These are phyloP conservation scores for Mycena galopus DNA, from an alignment of 768 basidiomycete genomes.

Conservation along the genomic window DNA sequence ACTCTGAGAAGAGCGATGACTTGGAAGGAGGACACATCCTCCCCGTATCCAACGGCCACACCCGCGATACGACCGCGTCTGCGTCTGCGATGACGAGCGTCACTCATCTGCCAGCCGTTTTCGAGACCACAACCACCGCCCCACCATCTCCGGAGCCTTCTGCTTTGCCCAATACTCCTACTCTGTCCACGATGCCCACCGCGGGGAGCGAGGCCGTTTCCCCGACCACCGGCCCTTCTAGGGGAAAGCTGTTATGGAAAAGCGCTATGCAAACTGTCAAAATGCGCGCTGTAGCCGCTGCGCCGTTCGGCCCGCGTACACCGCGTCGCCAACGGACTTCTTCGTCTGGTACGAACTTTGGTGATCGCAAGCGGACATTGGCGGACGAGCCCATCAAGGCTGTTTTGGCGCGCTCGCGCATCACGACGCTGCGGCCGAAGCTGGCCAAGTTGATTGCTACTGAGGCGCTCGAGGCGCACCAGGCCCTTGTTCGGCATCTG, in stretches of 20 bases:
- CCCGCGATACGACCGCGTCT: constrained; percentile 27
- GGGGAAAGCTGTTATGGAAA: constrained; percentile 59
- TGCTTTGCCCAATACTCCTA: constrained; percentile 27
- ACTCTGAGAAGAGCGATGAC: constrained; percentile 44
- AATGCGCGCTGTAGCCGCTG: constrained; percentile 50
- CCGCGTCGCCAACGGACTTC: constrained; percentile 54
- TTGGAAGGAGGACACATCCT: constrained; percentile 45
- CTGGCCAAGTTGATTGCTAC: constrained; percentile 66
- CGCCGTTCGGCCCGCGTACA: constrained; percentile 38
- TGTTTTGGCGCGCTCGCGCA: constrained; percentile 61
- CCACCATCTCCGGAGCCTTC: constrained; percentile 21
- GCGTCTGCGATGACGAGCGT: constrained; percentile 34
- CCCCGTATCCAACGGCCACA: constrained; percentile 38
- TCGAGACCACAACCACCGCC: constrained; percentile 18
- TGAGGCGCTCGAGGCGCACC: constrained; percentile 74
- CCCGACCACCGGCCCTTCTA: constrained; percentile 36
- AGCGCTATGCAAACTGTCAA: constrained; percentile 59
- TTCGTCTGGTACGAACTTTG: constrained; percentile 42
- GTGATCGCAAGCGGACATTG: constrained; percentile 43
- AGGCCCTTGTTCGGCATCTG: constrained; percentile 76
- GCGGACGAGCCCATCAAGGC: constrained; percentile 51
- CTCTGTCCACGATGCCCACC: not conserved
- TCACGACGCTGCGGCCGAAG: constrained; percentile 67
- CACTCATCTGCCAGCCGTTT: constrained; percentile 35
- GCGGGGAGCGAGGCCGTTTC: not conserved